Conservation (phyloP, 2,329 filamentous ascomycete genomes). For the Diaporthe australafricana region DNA sequence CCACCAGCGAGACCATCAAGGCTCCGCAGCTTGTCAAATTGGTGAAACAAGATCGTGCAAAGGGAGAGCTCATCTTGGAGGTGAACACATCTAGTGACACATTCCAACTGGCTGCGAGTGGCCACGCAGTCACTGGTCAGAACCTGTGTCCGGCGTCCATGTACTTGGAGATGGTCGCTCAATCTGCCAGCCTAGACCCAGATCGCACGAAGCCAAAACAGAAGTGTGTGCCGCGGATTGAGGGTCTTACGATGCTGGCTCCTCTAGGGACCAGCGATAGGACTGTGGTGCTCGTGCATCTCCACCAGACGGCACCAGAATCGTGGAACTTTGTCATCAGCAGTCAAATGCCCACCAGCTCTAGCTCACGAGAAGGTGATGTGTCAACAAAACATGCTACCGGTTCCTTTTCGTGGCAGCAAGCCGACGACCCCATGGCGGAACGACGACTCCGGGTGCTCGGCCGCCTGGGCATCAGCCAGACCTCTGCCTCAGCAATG, state of each 20-base stretch:
- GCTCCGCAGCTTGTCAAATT: background rate
- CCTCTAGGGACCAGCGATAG: background rate
- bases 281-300: background rate
- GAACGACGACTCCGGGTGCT: slow-evolving; percentile 14
- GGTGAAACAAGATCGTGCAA: background rate
- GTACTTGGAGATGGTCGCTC: slow-evolving; percentile 43
- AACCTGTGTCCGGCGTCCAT: slow-evolving; percentile 44
- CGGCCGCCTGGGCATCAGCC: background rate
- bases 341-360: background rate
- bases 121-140: slow-evolving; percentile 43
- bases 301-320: background rate
- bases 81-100: slow-evolving; percentile 39
- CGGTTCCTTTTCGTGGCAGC: background rate
- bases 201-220: background rate
- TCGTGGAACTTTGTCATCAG: slow-evolving; percentile 18
- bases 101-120: slow-evolving; percentile 38
- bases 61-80: background rate
- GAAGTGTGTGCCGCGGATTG: background rate
- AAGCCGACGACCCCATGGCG: background rate
- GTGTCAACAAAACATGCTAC: slow-evolving; percentile 5
- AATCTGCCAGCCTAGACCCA: slow-evolving; percentile 32
- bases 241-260: background rate
- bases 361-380: background rate
- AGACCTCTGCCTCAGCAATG: slow-evolving; percentile 3
- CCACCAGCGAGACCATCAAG: background rate